Evolutionary conservation across 129 eudicot species (phyloP), one percentile per base, ranked within the genome.

Genomic region (Flaveria bidentis): DNA sequence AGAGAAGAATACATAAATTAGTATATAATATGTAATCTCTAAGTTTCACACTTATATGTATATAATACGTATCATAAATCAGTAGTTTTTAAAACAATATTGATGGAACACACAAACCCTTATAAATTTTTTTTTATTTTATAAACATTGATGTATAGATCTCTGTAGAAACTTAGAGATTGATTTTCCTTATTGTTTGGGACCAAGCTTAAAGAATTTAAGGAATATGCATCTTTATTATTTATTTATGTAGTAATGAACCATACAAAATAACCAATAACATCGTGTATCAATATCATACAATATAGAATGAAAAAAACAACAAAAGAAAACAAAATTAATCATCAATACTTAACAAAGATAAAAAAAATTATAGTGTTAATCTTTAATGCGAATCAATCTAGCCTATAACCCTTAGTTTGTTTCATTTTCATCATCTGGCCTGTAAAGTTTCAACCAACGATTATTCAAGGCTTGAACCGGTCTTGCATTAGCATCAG

Each of bases 401-500:
- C 22, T 50, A 14, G 25, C 3, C 33, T 10, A 2, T 2, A 53
- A 56, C 56, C 23, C 22, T 16, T 57, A 41, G 3, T 49, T 1
- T 23, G 3, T 2, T 56, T 25, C 51, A 20, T 12, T 18, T 12
- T 12, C 8, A 22, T 39, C 22, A 14, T 46, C 49, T 47, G 60
- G 9, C 14, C 23, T 4, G 18, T 52, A 52, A 41, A 9, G 13
- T 12, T 39, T 9, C 15, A 44, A 47, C 2, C 2, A 22, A 69
- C 25, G 60, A 23, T 68, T 46, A 70, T 26, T 14, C 10, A 7
- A 25, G 4, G 28, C 1, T 22, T 47, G 51, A 14, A 22, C 23
- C 14, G 76, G 76, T 16, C 76, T 20, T n/a, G 76, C 65, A 8
- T 55, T 72, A 20, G 58, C 67, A 16, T 72, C 76, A 1, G 69